Conservation (phyloP, 2,329 filamentous ascomycete genomes). For the Penicillium sp. region DNA sequence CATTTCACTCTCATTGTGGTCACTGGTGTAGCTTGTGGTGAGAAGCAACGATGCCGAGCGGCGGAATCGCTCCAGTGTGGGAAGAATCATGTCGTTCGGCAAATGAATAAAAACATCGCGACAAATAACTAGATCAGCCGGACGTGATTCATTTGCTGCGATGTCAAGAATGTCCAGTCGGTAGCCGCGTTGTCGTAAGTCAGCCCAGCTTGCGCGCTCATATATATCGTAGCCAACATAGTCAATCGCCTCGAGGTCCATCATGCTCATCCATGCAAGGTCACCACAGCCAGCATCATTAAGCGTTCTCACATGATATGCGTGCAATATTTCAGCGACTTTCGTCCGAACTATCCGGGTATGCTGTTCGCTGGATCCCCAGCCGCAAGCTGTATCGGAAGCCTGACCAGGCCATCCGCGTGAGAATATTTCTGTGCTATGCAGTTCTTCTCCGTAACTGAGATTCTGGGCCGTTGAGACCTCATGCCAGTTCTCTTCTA, state of each 20-base stretch:
- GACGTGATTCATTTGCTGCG: slow-evolving; percentile 1
- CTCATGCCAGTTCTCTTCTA: neutral
- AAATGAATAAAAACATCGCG: slow-evolving; percentile 7
- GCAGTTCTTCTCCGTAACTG: neutral
- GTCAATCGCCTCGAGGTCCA: slow-evolving; percentile 1
- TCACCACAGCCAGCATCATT: slow-evolving; percentile 7
- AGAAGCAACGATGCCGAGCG: slow-evolving; percentile 1
- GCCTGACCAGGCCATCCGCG: slow-evolving; percentile 2
- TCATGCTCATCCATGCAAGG: slow-evolving; percentile 5
- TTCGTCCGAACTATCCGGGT: slow-evolving; percentile 3
- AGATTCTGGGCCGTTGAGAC: neutral
- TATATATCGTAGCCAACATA: slow-evolving; percentile 6
- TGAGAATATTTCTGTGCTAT: slow-evolving; percentile 3
- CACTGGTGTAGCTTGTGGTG: slow-evolving; percentile 4
- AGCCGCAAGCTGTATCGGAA: slow-evolving; percentile 2
- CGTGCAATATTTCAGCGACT: slow-evolving; percentile 4
- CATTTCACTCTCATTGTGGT: neutral
- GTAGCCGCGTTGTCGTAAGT: slow-evolving; percentile 3
- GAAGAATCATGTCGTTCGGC: slow-evolving; percentile 5
- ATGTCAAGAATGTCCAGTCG: slow-evolving; percentile 4
- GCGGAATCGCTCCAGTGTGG: slow-evolving; percentile 5
- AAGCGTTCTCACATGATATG: slow-evolving; percentile 1
- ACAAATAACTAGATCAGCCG: slow-evolving; percentile 3
- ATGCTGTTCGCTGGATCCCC: slow-evolving; percentile 5
- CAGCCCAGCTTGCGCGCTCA: slow-evolving; percentile 4